A percentile compares a stretch with the other conserved stretches of the same genome.
phyloP scores from a whole-genome alignment of 179 eudicot species.

The Spinacia oleracea region DNA sequence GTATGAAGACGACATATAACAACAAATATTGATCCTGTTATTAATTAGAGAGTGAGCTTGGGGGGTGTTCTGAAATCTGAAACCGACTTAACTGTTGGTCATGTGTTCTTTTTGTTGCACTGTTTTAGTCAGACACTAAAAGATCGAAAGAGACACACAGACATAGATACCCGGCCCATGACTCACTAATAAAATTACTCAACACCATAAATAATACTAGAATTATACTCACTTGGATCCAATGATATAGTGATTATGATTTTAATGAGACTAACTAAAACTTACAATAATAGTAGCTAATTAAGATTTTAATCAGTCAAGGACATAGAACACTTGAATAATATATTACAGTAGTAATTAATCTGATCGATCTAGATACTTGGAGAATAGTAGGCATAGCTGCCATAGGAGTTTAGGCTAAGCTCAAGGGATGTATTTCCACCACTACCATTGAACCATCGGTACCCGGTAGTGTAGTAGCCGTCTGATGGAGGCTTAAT shows the following conservation, averaged over 20 bases:
- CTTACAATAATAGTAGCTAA: background rate
- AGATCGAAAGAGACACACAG: conserved; percentile 18
- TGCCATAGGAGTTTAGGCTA: conserved; percentile 79
- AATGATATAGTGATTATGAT: conserved; percentile 20
- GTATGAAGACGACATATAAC: conserved; percentile 37
- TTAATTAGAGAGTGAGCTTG: conserved; percentile 13
- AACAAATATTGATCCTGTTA: conserved; percentile 22
- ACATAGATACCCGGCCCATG: conserved; percentile 8
- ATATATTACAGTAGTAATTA: background rate
- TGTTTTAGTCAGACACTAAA: conserved; percentile 33
- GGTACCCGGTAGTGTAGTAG: conserved; percentile 36
- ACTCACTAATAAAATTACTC: background rate
- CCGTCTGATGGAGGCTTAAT: conserved; percentile 28
- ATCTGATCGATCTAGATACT: conserved; percentile 33
- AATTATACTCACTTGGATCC: conserved; percentile 8
- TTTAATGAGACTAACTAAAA: conserved; percentile 10
- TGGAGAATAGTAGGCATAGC: conserved; percentile 41
- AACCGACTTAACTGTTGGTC: conserved; percentile 32
- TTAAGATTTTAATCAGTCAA: background rate
- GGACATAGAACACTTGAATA: background rate
- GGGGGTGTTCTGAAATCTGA: conserved; percentile 21
- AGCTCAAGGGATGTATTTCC: conserved; percentile 75
- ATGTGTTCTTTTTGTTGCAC: conserved; percentile 41
- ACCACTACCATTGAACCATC: conserved; percentile 30
- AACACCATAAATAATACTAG: background rate